Base-by-base conservation (phyloP, 2,329 filamentous ascomycete genomes). In the Colletotrichum sp. region DNA sequence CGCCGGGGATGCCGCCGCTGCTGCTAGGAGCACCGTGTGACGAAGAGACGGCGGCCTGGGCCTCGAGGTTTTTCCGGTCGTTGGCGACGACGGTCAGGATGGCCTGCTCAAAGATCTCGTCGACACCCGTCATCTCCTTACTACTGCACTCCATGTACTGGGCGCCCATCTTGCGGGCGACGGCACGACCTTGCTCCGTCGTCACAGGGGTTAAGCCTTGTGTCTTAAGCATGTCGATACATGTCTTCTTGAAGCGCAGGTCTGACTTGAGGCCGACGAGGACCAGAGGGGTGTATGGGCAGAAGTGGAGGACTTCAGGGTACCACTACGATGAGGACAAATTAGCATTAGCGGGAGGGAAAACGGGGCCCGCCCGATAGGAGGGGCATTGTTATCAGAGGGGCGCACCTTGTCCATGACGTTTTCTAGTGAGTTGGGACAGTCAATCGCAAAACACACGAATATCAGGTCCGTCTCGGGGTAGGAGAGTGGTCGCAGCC, bases 391-490 rank as follows among this genome's bases (percentile, higher is more conserved):
- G 24, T 72, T 62, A 36, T 38, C 12, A 33, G 67, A 65, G 64
- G 69, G 64, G 63, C 51, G 51, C 87, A 98, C 97, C 93, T 99
- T 99, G 87, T 99, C 97, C 87, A 98, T 93, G 73, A 99, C 96
- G 84, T 99, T 99, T 82, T 99, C 97, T 67, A 99, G 89, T 8
- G 96, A 98, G 84, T 98, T 98, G 43, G 97, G 97, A 84, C 97
- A 99, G 86, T 99, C 97, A 81, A 99, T 98, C 77, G 97, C 97
- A 84, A 99, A 99, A 89, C 97, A 99, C 78, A 99, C 97, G 84
- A 99, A 98, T 74, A 99, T 93, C 38, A 99, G 90, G 84, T 99
- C 97, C 15, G 97, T 99, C 86, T 99, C 97, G 5, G 97, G 97
- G 86, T 99, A 99, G 58, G 96, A 98, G 65, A 99, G 91, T 59